A percentile compares a stretch with the other conserved stretches of the same genome.
phyloP scores from a whole-genome alignment of 2,329 filamentous ascomycete genomes.

The Dactylellina leptospora region DNA sequence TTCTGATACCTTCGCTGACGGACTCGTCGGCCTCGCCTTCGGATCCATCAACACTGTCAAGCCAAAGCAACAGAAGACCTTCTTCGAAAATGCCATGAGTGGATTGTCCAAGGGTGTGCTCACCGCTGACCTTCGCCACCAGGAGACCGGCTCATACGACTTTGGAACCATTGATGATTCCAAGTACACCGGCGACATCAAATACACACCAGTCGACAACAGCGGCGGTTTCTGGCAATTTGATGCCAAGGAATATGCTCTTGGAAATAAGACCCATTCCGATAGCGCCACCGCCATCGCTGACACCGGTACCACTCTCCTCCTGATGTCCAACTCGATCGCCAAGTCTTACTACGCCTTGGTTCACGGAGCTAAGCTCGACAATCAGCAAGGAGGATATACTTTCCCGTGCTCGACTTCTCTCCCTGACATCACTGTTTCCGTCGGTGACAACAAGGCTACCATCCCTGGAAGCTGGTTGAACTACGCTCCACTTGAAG shows the following conservation, averaged over 20 bases:
- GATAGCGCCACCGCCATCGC: conserved; percentile 66
- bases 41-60: conserved; percentile 71
- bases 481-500: conserved; percentile 66
- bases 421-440: conserved; percentile 68
- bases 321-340: conserved; percentile 67
- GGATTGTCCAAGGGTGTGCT: conserved; percentile 17
- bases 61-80: conserved; percentile 73
- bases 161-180: conserved; percentile 68
- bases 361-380: conserved; percentile 66
- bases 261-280: conserved; percentile 62
- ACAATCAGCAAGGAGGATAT: conserved; percentile 66
- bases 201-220: conserved; percentile 65
- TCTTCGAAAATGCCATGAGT: conserved; percentile 74
- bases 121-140: conserved; percentile 64
- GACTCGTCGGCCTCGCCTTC: conserved; percentile 75
- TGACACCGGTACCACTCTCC: conserved; percentile 75
- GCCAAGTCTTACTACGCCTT: conserved; percentile 70
- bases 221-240: conserved; percentile 69
- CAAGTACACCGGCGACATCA: conserved; percentile 67
- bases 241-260: conserved; percentile 66
- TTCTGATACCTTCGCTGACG: conserved; percentile 63
- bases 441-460: conserved; percentile 64
- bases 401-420: conserved; percentile 65
- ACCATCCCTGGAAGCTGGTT: conserved; percentile 68
- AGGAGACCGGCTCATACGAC: conserved; percentile 65